phyloP scores from a whole-genome alignment of 176 grass and related monocot genomes.

The Chloris gayana region DNA sequence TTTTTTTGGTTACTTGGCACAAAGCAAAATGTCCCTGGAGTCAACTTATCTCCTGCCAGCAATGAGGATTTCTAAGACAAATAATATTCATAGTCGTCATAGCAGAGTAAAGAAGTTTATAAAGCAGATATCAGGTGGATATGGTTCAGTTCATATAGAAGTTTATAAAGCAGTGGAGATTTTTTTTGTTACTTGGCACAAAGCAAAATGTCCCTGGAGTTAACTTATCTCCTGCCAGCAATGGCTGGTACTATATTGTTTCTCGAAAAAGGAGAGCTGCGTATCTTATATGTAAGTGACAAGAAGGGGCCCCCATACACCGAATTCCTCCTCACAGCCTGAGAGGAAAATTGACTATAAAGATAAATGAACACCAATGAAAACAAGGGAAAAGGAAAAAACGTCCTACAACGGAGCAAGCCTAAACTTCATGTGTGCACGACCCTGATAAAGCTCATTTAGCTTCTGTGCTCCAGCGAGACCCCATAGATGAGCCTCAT shows the following conservation, averaged over 20 bases:
- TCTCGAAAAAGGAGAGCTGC: too few species aligned
- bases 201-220: background rate
- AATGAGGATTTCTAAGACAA: background rate
- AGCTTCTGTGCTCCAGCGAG: too few species aligned
- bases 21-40: background rate
- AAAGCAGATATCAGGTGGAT: background rate
- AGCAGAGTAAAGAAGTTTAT: background rate
- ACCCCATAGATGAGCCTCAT: too few species aligned
- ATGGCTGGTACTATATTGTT: background rate
- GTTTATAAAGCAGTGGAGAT: too few species aligned
- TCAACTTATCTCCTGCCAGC: background rate
- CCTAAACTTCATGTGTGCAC: too few species aligned
- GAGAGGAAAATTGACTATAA: too few species aligned
- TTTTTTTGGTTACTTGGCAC: background rate
- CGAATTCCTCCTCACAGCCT: too few species aligned
- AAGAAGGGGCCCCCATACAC: too few species aligned
- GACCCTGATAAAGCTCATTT: too few species aligned
- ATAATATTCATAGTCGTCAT: background rate
- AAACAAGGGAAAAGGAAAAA: background rate
- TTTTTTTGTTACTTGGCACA: background rate
- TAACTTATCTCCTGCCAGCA: background rate
- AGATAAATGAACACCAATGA: too few species aligned
- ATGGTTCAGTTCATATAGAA: background rate
- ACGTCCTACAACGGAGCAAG: too few species aligned
- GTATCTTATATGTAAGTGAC: too few species aligned